Percentiles rank a stretch among this genome's conserved stretches.
Evolutionary conservation across 2,329 filamentous ascomycete species (phyloP).

Genomic region (Stagonosporopsis chrysanthemi): DNA sequence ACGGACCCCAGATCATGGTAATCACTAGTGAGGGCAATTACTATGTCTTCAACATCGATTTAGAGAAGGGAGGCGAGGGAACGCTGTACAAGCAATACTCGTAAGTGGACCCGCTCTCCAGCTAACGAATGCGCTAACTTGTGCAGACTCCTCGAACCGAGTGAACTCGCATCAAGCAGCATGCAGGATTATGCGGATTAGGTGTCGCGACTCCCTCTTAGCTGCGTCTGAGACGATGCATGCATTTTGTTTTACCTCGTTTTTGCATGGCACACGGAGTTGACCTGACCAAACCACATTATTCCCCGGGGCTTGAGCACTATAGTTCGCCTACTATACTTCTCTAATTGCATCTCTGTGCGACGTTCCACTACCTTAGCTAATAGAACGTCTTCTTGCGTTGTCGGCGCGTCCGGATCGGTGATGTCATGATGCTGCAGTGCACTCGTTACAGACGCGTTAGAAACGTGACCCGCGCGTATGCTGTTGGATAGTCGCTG

Average conservation of each 20-base stretch:
- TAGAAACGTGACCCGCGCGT: not conserved
- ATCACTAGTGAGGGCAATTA: constrained; percentile 96
- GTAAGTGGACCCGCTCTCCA: constrained; percentile 62
- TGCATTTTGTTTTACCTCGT: constrained; percentile 10
- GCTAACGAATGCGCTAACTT: constrained; percentile 24
- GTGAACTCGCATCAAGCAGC: constrained; percentile 41
- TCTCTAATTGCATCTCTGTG: constrained; percentile 17
- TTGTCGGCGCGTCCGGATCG: not conserved
- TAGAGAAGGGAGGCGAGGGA: constrained; percentile 93
- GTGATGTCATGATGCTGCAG: constrained; percentile 16
- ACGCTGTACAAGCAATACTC: constrained; percentile 90
- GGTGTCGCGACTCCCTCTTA: constrained; percentile 1
- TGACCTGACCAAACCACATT: constrained; percentile 26
- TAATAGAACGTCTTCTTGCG: constrained; percentile 5
- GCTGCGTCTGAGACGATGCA: constrained; percentile 2
- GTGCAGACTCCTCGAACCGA: constrained; percentile 45
- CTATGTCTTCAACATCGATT: constrained; percentile 93
- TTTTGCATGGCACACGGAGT: constrained; percentile 45
- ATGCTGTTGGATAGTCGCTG: not conserved
- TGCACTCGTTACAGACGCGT: not conserved
- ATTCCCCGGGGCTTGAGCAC: constrained; percentile 35
- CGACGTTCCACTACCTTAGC: constrained; percentile 6
- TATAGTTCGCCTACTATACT: constrained; percentile 17
- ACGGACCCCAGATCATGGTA: constrained; percentile 95
- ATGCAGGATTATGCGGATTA: constrained; percentile 44